These are phyloP conservation scores for Xanthoconium separans DNA, from an alignment of 1,284 basidiomycete species.

Conservation along the genomic window DNA sequence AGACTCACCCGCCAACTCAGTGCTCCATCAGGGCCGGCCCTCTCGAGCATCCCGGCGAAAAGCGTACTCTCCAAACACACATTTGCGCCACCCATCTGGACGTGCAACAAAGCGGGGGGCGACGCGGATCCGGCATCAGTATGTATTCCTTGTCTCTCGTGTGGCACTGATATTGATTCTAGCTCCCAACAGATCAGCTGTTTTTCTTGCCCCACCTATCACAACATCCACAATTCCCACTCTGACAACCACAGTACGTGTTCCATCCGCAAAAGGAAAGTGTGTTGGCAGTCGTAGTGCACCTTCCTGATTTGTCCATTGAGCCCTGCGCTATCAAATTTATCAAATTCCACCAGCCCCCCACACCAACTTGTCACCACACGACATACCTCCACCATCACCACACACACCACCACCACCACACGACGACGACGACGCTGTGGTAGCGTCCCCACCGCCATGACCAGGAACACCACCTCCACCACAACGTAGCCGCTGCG, in stretches of 20 bases:
- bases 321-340: too few relatives aligned
- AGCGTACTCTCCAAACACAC: constrained; percentile 58
- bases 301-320: too few relatives aligned
- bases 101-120: constrained; percentile 63
- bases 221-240: constrained; percentile 14
- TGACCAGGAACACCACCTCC: too few relatives aligned
- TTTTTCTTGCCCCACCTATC: constrained; percentile 10
- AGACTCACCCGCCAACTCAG: constrained; percentile 10
- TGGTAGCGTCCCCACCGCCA: too few relatives aligned
- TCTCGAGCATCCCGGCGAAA: constrained; percentile 38
- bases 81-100: constrained; percentile 67
- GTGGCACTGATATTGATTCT: constrained; percentile 15
- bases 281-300: too few relatives aligned
- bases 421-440: too few relatives aligned
- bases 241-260: constrained; percentile 1
- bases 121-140: constrained; percentile 36
- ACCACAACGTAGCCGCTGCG: too few relatives aligned
- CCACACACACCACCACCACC: too few relatives aligned
- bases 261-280: too few relatives aligned
- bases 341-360: too few relatives aligned
- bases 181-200: constrained; percentile 28
- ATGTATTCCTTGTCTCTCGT: constrained; percentile 6
- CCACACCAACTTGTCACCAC: too few relatives aligned
- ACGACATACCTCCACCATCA: too few relatives aligned
- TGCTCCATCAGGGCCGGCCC: constrained; percentile 31